Base-by-base conservation (phyloP, 2,329 filamentous ascomycete genomes). In the Cladosporium oxysporum region DNA sequence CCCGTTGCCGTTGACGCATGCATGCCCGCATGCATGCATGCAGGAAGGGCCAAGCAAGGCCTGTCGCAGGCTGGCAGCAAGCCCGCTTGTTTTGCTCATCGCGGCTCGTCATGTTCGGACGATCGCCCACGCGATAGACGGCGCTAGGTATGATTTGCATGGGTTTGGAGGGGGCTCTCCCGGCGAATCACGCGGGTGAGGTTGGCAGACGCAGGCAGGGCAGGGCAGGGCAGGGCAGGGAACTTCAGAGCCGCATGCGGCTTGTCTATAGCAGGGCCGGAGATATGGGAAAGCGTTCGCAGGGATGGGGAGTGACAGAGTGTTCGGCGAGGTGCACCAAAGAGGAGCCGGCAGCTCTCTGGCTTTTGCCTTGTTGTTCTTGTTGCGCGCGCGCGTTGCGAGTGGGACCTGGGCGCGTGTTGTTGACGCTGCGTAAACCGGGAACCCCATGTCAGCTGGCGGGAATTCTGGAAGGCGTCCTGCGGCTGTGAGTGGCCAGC, bases 71-170 rank as follows among this genome's bases (percentile, higher is more conserved):
- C 37, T 44, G 37, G 37, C 18, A 44, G 35, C 12, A 14, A 21
- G 37, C 37, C 37, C 37, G 7, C 37, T 44, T 2, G 8, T n/a
- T 44, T 44, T 44, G 37, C 16, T n/a, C 18, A n/a, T 58, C 23
- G 47, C 47, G 49, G 60, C 44, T 63, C 60, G 60, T 63, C 60
- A 63, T 63, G 35, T 58, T 58, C 35, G 57, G 60, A 37, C 50
- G 60, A 63, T 63, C 60, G 50, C 37, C 60, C 60, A 63, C 60
- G 60, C 60, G 60, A 63, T 29, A 35, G 26, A 28, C 16, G 28
- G 31, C 60, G 18, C 60, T 52, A 63, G 14, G 57, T 63, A 63
- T 63, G 60, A 63, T 63, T 63, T 57, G 60, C 60, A 63, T 63
- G 50, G 60, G 60, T 55, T 33, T 23, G 41, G 37, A 44, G 37